Base-by-base conservation (phyloP, 129 eudicot species). In the Helichrysum umbraculigerum region DNA sequence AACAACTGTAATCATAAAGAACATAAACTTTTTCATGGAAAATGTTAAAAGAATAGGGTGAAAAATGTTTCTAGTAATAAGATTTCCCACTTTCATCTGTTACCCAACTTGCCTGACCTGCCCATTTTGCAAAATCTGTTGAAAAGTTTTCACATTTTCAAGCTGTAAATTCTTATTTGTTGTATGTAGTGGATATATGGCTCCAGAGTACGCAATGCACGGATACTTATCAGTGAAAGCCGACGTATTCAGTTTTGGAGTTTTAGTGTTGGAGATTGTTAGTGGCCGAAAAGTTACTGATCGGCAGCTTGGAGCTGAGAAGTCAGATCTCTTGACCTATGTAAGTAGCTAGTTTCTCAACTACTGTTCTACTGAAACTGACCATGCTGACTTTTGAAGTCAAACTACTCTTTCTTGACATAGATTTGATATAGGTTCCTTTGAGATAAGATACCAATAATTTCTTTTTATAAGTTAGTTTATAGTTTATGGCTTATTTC, bases 161-260 rank as follows among this genome's bases (percentile, higher is more conserved):
- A n/a, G 21, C 15, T 34, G 2, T 65, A n/a, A 19, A 19, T 5
- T 11, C 5, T 44, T 34, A 37, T 63, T 65, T 66, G 44, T 58
- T 73, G 25, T 2, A 16, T 81, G 76, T 77, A 93, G 98, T 71
- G 98, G 98, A 8, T 92, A 92, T 75, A 92, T 92, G 91, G 98
- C 98, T 33, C 98, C 96, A 1, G 96, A 92, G 76, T 92, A 92
- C 80, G 98, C 98, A 68, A 79, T 90, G 83, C 92, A 75, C 42
- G 98, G 98, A 71, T 88, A 84, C 57, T 72, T 93, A 50, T 88
- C 98, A 0, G 98, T 93, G 75, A 93, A 93, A 83, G 74, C 98
- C 12, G 96, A 90, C 72, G 98, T 90, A 2, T 93, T 93, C 73
- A 90, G 96, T 71, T 90, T 86, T 57, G 98, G 98, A 21, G 62